A percentile compares a stretch with the other conserved stretches of the same genome.
phyloP scores from a whole-genome alignment of 345 rosid species.

The Brassica carinata region DNA sequence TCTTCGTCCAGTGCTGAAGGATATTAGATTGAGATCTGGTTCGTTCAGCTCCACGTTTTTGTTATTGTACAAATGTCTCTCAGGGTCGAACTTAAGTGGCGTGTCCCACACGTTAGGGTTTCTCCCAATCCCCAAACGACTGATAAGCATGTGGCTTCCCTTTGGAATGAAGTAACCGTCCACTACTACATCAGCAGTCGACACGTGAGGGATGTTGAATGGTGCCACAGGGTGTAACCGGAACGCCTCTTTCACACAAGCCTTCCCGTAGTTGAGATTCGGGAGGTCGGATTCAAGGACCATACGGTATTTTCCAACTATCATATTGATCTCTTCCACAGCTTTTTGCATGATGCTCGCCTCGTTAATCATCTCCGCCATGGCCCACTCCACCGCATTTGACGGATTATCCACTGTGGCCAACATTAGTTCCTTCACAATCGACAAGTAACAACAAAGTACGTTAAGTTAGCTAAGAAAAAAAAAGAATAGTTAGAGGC shows the following conservation, averaged over 20 bases:
- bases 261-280: constrained; percentile 50
- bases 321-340: constrained; percentile 45
- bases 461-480: not conserved
- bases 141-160: constrained; percentile 50
- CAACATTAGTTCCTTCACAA: constrained; percentile 52
- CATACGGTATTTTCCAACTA: constrained; percentile 51
- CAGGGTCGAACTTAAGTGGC: constrained; percentile 50
- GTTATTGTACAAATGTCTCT: constrained; percentile 42
- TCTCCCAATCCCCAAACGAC: constrained; percentile 50
- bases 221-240: constrained; percentile 54
- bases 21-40: constrained; percentile 40
- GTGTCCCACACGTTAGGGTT: constrained; percentile 55
- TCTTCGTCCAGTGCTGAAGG: constrained; percentile 56
- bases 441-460: not conserved
- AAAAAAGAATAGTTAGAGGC: too few relatives aligned
- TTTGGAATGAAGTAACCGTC: constrained; percentile 57
- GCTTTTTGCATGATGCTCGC: constrained; percentile 50
- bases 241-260: constrained; percentile 56
- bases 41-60: constrained; percentile 36
- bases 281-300: constrained; percentile 56
- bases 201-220: constrained; percentile 54
- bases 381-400: constrained; percentile 58
- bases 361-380: constrained; percentile 58
- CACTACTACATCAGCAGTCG: constrained; percentile 30
- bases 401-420: constrained; percentile 62